phyloP scores from a whole-genome alignment of 371 early-diverging fungal genomes.

The Mucor piriformis region DNA sequence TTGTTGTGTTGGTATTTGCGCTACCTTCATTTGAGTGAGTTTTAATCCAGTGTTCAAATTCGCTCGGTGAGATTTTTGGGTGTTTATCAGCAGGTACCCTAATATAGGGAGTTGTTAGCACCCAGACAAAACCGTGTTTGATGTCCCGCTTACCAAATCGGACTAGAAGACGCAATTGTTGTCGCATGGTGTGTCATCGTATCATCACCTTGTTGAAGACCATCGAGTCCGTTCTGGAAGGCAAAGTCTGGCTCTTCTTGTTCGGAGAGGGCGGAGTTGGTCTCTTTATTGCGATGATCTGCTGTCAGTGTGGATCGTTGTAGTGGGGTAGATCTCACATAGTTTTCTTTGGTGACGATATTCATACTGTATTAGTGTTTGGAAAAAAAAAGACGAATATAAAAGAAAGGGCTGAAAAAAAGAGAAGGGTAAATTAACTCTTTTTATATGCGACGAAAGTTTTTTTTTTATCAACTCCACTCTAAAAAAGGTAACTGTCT shows the following conservation, averaged over 20 bases:
- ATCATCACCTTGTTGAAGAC: background rate
- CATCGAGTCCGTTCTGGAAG: background rate
- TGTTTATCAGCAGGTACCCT: conserved; percentile 31
- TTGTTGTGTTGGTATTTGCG: conserved; percentile 4
- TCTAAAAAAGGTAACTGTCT: background rate
- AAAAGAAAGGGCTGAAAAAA: background rate
- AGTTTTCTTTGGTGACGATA: background rate
- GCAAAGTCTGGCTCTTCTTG: background rate
- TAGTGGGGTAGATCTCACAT: too few relatives aligned
- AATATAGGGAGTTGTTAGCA: background rate
- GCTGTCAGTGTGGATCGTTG: too few relatives aligned
- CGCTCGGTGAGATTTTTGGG: conserved; percentile 41
- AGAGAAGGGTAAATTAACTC: too few relatives aligned
- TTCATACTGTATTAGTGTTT: background rate
- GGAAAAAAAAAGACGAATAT: background rate
- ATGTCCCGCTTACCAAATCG: conserved; percentile 6
- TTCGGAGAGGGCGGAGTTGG: too few relatives aligned
- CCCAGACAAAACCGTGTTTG: background rate
- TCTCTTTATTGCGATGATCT: too few relatives aligned
- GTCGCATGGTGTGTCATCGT: conserved; percentile 9
- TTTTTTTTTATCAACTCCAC: conserved; percentile 2
- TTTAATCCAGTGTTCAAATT: conserved; percentile 39
- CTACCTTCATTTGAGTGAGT: conserved; percentile 17
- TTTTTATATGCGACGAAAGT: too few relatives aligned
- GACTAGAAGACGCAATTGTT: background rate